Evolutionary conservation across 768 basidiomycete genomes (phyloP).

Genomic region (Leucogyrophana mollusca): DNA sequence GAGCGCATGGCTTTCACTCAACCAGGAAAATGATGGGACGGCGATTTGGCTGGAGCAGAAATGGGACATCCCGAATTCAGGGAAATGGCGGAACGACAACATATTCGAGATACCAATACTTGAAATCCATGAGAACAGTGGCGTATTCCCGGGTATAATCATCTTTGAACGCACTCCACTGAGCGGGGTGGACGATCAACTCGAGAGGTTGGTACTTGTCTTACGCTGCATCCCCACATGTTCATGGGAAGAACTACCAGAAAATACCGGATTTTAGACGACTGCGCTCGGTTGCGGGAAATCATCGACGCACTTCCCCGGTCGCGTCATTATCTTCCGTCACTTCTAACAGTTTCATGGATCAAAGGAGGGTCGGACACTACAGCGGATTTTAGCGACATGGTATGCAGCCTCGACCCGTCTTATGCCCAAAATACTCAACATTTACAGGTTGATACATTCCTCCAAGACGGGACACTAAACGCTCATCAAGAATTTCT

Average conservation of each 20-base stretch:
- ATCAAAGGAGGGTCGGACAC: slow-evolving; percentile 39
- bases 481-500: slow-evolving; percentile 42
- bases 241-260: slow-evolving; percentile 39
- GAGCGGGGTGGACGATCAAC: slow-evolving; percentile 57
- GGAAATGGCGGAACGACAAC: slow-evolving; percentile 56
- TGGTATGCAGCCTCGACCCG: slow-evolving; percentile 45
- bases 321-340: slow-evolving; percentile 60
- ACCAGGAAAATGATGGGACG: slow-evolving; percentile 69
- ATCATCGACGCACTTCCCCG: slow-evolving; percentile 53
- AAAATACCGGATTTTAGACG: slow-evolving; percentile 70
- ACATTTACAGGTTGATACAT: slow-evolving; percentile 44
- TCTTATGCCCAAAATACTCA: slow-evolving; percentile 4
- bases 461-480: slow-evolving; percentile 43
- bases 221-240: slow-evolving; percentile 1
- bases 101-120: slow-evolving; percentile 61
- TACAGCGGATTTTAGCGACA: slow-evolving; percentile 51
- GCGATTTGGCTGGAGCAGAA: slow-evolving; percentile 81
- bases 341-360: slow-evolving; percentile 64
- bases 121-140: slow-evolving; percentile 14
- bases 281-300: slow-evolving; percentile 69
- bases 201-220: slow-evolving; percentile 52
- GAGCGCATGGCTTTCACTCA: slow-evolving; percentile 74
- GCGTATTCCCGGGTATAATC: slow-evolving; percentile 59
- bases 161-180: slow-evolving; percentile 76
- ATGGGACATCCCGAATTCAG: slow-evolving; percentile 66